phyloP scores from a whole-genome alignment of 1,284 basidiomycete genomes.

The Ustilago cynodontis region DNA sequence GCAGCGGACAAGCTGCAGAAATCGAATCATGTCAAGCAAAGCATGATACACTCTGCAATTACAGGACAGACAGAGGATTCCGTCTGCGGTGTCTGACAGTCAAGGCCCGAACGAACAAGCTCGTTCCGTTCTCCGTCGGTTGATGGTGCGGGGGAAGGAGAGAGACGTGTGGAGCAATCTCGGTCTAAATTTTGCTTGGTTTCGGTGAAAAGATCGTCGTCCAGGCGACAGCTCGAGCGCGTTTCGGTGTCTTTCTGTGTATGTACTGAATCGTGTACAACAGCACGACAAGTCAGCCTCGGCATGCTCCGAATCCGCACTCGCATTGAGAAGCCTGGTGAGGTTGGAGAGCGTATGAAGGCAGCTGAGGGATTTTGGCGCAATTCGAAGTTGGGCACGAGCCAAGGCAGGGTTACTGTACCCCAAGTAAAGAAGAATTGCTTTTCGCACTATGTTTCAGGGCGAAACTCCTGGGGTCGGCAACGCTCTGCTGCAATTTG shows the following conservation, averaged over 20 bases:
- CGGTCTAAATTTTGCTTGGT: constrained; percentile 2
- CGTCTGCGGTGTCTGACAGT: too few species aligned
- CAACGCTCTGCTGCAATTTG: background rate
- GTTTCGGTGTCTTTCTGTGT: too few species aligned
- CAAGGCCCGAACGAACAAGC: background rate
- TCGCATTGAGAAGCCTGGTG: too few species aligned
- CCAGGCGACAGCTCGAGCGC: background rate
- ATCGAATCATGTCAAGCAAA: too few species aligned
- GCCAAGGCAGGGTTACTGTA: too few species aligned
- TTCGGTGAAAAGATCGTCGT: background rate
- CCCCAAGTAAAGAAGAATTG: constrained; percentile 22
- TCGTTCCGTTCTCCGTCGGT: background rate
- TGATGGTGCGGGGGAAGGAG: background rate
- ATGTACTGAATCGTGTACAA: too few species aligned
- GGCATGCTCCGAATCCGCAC: too few species aligned
- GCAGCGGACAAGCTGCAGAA: too few species aligned
- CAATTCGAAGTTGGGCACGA: background rate
- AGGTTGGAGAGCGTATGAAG: too few species aligned
- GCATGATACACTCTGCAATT: too few species aligned
- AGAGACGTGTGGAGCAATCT: constrained; percentile 3
- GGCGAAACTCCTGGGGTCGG: constrained; percentile 3
- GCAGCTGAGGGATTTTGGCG: background rate
- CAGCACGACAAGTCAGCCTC: too few species aligned
- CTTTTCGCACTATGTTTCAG: background rate
- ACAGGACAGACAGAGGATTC: too few species aligned